A percentile compares a stretch with the other conserved stretches of the same genome.
These are phyloP conservation scores for Strobilomyces echinocephalus DNA, from an alignment of 768 basidiomycete species.

Conservation along the genomic window DNA sequence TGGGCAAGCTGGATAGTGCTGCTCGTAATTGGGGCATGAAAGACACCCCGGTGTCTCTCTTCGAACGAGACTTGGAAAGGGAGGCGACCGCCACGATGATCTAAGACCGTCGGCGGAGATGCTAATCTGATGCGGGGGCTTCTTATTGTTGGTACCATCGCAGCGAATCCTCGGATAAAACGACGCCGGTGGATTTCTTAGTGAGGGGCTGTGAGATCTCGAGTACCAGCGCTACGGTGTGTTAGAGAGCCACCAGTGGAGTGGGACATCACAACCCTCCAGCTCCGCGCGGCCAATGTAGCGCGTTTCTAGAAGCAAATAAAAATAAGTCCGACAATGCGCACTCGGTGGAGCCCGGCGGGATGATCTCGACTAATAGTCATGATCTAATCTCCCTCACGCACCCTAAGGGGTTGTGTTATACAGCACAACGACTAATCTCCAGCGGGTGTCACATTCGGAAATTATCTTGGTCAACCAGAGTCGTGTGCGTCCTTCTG, in stretches of 20 bases:
- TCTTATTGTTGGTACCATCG: slow-evolving; percentile 2
- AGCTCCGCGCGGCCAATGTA: background rate
- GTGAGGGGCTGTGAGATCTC: background rate
- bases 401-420: background rate
- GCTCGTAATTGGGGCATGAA: background rate
- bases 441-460: too few relatives aligned
- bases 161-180: slow-evolving; percentile 5
- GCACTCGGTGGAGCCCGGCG: background rate
- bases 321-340: background rate
- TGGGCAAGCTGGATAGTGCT: background rate
- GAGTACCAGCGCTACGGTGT: background rate
- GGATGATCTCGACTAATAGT: background rate
- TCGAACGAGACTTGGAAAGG: background rate
- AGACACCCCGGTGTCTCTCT: background rate
- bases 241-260: background rate
- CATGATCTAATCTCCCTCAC: background rate
- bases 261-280: background rate
- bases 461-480: background rate
- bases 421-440: too few relatives aligned
- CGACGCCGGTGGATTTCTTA: slow-evolving; percentile 3
- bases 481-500: background rate
- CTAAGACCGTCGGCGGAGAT: slow-evolving; percentile 6
- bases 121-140: background rate
- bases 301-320: background rate
- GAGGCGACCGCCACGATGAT: background rate